Evolutionary conservation across 2,329 filamentous ascomycete species (phyloP), one percentile per base, ranked within the genome.

Genomic region (Alternaria sp.): DNA sequence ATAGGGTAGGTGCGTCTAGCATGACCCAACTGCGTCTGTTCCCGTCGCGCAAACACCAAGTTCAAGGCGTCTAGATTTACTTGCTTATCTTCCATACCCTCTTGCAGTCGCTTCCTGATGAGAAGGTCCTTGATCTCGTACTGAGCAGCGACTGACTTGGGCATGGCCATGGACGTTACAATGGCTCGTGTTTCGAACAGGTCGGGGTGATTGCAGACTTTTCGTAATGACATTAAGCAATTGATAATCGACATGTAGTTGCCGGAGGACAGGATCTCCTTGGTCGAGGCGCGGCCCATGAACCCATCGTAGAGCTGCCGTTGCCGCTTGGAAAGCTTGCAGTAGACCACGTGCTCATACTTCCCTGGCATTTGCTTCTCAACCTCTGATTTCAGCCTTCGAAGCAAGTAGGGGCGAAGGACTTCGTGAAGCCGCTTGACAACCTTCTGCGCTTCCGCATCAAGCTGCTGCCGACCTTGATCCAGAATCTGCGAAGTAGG

Each of bases 301-400:
- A 98, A 99, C 2, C 95, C 95, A 80, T 99, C 96, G 74, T 99
- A 99, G 9, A 99, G 84, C 80, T 97, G 96, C 46, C 96, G 89
- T 77, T 99, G 96, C 23, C 96, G 90, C 79, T 98, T 97, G 7
- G 95, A 98, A 5, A 99, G 85, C 47, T 95, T 91, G 79, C 96
- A 99, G 74, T 97, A 94, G 68, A 98, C 92, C 19, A 99, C 93
- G 75, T 97, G 94, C 79, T 99, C 96, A 75, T 97, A 97, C 79
- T 99, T 99, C 65, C 89, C 94, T 0, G 96, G 96, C 92, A 99
- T 97, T 78, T 99, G 96, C 82, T 98, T 97, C 82, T 99, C 96
- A 6, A 99, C 96, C 75, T 99, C 96, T 47, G 93, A 92, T 81
- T 99, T 99, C 61, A 99, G 83, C 59, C 96, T 89, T 55, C 96